Evolutionary conservation across 176 grass and related monocot species (phyloP).

Genomic region (Triticum turgidum): DNA sequence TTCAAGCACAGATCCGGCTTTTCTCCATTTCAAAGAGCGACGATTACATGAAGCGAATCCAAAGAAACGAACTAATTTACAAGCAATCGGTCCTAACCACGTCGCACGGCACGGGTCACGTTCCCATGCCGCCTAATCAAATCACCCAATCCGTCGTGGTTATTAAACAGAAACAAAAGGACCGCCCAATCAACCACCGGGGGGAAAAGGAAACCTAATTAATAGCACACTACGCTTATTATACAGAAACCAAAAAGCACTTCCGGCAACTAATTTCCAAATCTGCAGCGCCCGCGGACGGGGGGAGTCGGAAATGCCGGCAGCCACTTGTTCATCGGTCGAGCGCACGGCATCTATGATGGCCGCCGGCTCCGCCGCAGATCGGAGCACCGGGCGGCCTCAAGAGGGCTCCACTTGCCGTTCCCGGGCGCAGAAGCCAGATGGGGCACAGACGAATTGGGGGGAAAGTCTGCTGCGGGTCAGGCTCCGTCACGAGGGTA

Average conservation of each 20-base stretch:
- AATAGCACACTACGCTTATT: neutral
- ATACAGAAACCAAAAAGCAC: neutral
- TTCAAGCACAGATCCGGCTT: neutral
- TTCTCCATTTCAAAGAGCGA: neutral
- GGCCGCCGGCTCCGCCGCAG: neutral
- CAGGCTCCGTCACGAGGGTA: neutral
- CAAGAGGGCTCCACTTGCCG: neutral
- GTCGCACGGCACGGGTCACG: neutral
- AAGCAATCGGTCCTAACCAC: neutral
- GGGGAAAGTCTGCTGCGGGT: neutral
- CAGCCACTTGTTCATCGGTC: neutral
- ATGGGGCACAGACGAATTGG: neutral
- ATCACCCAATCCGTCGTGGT: no score
- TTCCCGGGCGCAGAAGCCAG: neutral
- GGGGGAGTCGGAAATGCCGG: neutral
- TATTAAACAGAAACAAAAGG: no score
- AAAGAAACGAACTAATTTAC: neutral
- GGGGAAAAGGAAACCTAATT: neutral
- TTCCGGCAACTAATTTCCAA: conserved; percentile 32
- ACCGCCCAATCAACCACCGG: neutral
- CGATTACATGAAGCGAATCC: neutral
- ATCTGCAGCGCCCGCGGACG: conserved; percentile 10
- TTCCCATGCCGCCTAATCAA: neutral
- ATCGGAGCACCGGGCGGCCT: neutral
- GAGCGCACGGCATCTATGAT: neutral